A percentile compares a stretch with the other conserved stretches of the same genome.
phyloP scores from a whole-genome alignment of 2,329 filamentous ascomycete species.

The Sporothrix brunneoviolacea region DNA sequence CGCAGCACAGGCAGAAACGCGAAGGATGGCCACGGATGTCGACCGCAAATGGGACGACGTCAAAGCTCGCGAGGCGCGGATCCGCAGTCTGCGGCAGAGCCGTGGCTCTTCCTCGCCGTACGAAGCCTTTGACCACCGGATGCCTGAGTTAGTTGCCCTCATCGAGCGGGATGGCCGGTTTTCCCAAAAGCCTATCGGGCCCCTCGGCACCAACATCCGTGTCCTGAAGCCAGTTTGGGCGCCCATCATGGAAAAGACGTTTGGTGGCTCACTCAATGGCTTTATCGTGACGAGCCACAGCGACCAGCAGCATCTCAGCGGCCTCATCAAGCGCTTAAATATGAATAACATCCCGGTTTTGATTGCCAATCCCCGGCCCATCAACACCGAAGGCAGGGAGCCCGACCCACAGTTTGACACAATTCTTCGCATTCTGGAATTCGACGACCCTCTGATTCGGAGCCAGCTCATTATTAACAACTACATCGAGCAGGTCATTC shows the following conservation, averaged over 20 bases:
- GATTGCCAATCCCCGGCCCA: slow-evolving; percentile 51
- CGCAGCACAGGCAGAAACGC: slow-evolving; percentile 26
- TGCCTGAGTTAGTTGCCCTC: slow-evolving; percentile 58
- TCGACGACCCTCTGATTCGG: slow-evolving; percentile 71
- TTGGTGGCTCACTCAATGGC: slow-evolving; percentile 62
- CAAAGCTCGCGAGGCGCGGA: slow-evolving; percentile 40
- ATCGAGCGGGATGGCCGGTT: slow-evolving; percentile 68
- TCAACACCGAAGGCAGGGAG: slow-evolving; percentile 61
- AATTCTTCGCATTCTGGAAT: slow-evolving; percentile 70
- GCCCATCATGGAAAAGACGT: slow-evolving; percentile 67
- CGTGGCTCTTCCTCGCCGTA: slow-evolving; percentile 42
- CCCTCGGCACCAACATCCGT: slow-evolving; percentile 71
- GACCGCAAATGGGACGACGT: slow-evolving; percentile 49
- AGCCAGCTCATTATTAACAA: slow-evolving; percentile 80
- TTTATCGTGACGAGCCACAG: slow-evolving; percentile 76
- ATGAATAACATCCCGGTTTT: slow-evolving; percentile 49
- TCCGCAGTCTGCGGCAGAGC: slow-evolving; percentile 48
- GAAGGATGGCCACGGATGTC: slow-evolving; percentile 27
- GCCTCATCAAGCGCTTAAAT: slow-evolving; percentile 54
- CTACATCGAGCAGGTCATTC: slow-evolving; percentile 73
- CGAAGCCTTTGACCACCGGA: slow-evolving; percentile 56
- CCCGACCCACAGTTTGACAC: slow-evolving; percentile 69
- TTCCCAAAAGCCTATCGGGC: slow-evolving; percentile 67
- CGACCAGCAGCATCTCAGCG: slow-evolving; percentile 64
- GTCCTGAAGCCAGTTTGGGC: slow-evolving; percentile 78